A percentile compares a stretch with the other conserved stretches of the same genome.
These are phyloP conservation scores for Exobasidium rhododendri DNA, from an alignment of 1,284 basidiomycete genomes.

Conservation along the genomic window DNA sequence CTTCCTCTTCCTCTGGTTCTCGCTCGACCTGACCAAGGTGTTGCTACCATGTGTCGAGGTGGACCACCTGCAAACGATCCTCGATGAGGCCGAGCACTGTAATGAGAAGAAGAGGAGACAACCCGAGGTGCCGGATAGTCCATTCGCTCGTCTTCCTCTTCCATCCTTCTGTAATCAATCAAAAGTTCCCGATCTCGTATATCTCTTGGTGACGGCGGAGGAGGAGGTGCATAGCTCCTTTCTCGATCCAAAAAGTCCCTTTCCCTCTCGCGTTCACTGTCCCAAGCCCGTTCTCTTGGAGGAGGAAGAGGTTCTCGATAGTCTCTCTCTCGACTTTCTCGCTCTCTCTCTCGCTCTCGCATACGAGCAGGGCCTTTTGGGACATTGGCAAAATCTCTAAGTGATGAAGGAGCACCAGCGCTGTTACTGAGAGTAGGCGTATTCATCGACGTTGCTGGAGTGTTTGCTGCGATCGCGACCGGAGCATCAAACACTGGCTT, in stretches of 20 bases:
- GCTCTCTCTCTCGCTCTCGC: slow-evolving; percentile 25
- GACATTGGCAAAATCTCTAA: slow-evolving; percentile 30
- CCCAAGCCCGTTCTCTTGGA: background rate
- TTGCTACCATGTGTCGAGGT: background rate
- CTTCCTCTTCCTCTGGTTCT: slow-evolving; percentile 13
- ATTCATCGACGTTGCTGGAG: slow-evolving; percentile 4
- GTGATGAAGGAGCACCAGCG: no score
- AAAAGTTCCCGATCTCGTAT: background rate
- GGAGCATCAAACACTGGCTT: no score
- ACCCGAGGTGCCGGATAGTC: background rate
- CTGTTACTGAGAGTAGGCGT: slow-evolving; percentile 1
- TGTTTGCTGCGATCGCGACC: background rate
- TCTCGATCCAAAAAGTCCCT: slow-evolving; percentile 2
- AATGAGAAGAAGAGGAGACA: background rate
- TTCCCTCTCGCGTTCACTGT: slow-evolving; percentile 9
- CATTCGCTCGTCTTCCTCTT: slow-evolving; percentile 1
- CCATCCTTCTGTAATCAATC: background rate
- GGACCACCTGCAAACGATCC: background rate
- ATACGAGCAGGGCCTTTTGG: slow-evolving; percentile 40
- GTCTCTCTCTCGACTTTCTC: slow-evolving; percentile 17
- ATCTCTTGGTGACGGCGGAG: background rate
- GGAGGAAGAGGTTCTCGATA: background rate
- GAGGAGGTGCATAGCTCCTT: background rate
- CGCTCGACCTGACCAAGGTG: background rate
- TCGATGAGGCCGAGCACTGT: background rate